Evolutionary conservation across 805 yeast genomes (phyloP).

Genomic region (Yarrowia bubula): DNA sequence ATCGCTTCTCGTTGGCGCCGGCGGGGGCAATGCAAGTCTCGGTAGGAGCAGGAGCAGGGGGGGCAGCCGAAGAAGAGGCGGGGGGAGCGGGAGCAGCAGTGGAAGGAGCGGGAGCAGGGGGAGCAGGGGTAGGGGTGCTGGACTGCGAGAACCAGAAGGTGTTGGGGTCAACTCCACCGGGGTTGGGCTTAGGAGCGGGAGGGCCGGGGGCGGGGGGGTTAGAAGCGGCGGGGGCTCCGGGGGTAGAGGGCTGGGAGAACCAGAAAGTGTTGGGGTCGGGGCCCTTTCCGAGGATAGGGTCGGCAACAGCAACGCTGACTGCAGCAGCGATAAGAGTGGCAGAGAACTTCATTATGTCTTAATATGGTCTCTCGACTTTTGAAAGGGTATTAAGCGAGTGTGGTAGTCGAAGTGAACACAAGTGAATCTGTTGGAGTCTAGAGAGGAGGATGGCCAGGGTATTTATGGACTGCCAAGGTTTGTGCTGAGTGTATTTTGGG

Average conservation of each 20-base stretch:
- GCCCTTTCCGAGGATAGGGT: conserved; percentile 20
- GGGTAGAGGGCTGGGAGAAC: conserved; percentile 22
- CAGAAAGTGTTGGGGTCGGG: conserved; percentile 23
- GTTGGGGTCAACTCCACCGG: conserved; percentile 19
- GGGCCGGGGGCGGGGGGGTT: conserved; percentile 12
- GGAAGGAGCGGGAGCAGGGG: conserved; percentile 22
- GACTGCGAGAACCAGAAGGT: conserved; percentile 24
- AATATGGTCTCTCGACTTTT: conserved; percentile 13
- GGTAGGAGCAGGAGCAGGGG: conserved; percentile 1
- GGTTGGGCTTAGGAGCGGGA: conserved; percentile 2
- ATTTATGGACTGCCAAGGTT: conserved; percentile 20
- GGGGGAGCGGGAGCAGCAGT: conserved; percentile 4
- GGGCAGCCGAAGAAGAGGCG: neutral
- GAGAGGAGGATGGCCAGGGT: neutral
- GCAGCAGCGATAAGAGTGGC: conserved; percentile 20
- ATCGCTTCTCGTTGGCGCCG: conserved; percentile 2
- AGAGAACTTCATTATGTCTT: conserved; percentile 18
- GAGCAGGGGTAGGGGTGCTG: conserved; percentile 27
- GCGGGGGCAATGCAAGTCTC: conserved; percentile 12
- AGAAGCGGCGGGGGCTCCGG: conserved; percentile 17
- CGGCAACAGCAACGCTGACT: conserved; percentile 14
- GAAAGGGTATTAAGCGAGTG: conserved; percentile 22
- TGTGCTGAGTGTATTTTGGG: neutral
- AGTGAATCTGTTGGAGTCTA: conserved; percentile 9
- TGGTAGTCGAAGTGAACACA: conserved; percentile 22